Percentiles rank a stretch among this genome's conserved stretches.
These are phyloP conservation scores for Batrachochytrium dendrobatidis DNA, from an alignment of 371 early-diverging fungal genomes.

Conservation along the genomic window DNA sequence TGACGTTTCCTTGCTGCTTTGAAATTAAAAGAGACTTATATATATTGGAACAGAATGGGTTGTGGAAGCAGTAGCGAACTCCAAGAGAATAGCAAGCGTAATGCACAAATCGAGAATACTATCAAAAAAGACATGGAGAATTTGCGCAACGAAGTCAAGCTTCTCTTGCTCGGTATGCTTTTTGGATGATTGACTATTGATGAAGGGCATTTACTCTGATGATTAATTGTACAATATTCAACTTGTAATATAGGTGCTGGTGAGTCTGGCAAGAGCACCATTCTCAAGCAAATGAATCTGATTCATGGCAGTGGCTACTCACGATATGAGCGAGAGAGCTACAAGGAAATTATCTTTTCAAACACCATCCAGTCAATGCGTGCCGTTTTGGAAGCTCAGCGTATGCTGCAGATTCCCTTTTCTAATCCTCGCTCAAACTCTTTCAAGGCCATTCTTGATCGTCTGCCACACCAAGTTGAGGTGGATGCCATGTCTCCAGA, in stretches of 20 bases:
- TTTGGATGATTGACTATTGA: not conserved
- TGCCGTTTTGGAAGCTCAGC: conserved; percentile 91
- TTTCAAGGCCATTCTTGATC: conserved; percentile 63
- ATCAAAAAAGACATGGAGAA: conserved; percentile 64
- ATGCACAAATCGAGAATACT: conserved; percentile 80
- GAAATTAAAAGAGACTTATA: too few relatives aligned
- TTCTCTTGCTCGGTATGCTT: conserved; percentile 75
- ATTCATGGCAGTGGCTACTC: conserved; percentile 91
- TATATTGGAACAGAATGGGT: conserved; percentile 60
- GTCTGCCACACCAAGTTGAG: conserved; percentile 75
- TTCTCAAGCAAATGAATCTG: conserved; percentile 94
- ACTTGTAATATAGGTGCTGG: conserved; percentile 69
- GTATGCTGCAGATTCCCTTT: conserved; percentile 59
- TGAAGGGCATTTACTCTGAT: not conserved
- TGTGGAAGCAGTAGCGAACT: conserved; percentile 77
- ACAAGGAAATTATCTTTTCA: conserved; percentile 88
- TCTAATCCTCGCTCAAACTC: conserved; percentile 51
- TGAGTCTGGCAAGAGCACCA: conserved; percentile 95
- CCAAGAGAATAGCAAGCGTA: conserved; percentile 64
- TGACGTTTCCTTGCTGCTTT: too few relatives aligned
- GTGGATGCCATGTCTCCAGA: conserved; percentile 70
- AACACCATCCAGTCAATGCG: conserved; percentile 93
- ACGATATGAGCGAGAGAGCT: conserved; percentile 74
- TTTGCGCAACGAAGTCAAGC: conserved; percentile 83
- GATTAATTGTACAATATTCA: not conserved